phyloP scores from a whole-genome alignment of 2,329 filamentous ascomycete species.

The Neospermospora avenae region DNA sequence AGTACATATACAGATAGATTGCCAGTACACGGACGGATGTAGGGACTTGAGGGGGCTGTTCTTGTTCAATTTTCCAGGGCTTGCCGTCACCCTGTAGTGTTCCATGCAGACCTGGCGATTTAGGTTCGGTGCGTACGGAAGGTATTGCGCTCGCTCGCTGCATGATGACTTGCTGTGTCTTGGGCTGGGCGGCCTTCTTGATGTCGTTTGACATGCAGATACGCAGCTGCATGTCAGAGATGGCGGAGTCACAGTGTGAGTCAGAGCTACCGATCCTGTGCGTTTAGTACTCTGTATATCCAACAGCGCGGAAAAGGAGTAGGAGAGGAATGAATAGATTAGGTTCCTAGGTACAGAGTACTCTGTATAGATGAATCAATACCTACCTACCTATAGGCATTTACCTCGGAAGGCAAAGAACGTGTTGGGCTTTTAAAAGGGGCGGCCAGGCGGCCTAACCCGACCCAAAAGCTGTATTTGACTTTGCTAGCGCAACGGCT shows the following conservation, averaged over 20 bases:
- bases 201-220: constrained; percentile 2
- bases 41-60: neutral
- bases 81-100: constrained; percentile 17
- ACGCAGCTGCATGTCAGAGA: constrained; percentile 1
- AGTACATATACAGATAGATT: neutral
- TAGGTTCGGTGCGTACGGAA: constrained; percentile 10
- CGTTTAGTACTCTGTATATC: neutral
- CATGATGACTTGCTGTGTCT: constrained; percentile 7
- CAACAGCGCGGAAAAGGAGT: neutral
- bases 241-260: constrained; percentile 6
- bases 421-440: constrained; percentile 1
- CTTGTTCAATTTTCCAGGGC: neutral
- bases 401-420: constrained; percentile 2
- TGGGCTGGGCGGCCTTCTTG: neutral
- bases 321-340: neutral
- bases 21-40: constrained; percentile 8
- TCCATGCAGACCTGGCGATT: constrained; percentile 3
- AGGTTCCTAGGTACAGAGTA: too few species aligned
- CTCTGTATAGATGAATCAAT: too few species aligned
- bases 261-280: constrained; percentile 12
- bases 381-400: too few species aligned
- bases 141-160: constrained; percentile 12
- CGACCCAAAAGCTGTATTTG: neutral
- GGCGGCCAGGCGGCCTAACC: too few species aligned
- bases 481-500: constrained; percentile 5